These are phyloP conservation scores for Cyathus olla DNA, from an alignment of 1,284 basidiomycete species.

Conservation along the genomic window DNA sequence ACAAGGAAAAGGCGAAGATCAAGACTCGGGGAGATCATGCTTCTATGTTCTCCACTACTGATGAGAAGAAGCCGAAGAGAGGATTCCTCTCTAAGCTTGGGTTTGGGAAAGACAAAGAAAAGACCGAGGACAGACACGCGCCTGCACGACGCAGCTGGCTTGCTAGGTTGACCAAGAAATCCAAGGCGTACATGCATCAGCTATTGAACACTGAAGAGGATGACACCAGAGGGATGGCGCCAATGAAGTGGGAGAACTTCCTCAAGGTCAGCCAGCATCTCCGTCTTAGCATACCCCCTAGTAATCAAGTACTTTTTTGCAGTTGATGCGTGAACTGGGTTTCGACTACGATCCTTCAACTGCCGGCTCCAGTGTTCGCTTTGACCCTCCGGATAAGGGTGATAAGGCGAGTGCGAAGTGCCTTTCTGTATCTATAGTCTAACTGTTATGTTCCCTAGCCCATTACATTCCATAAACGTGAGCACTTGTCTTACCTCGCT, in stretches of 20 bases:
- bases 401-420: constrained; percentile 58
- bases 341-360: constrained; percentile 79
- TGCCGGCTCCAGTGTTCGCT: constrained; percentile 85
- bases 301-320: background rate
- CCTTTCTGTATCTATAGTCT: constrained; percentile 12
- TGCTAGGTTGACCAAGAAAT: constrained; percentile 67
- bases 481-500: constrained; percentile 31
- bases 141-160: constrained; percentile 63
- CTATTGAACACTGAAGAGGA: constrained; percentile 68
- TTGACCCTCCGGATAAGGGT: constrained; percentile 73
- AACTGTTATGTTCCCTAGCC: constrained; percentile 51
- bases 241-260: constrained; percentile 81
- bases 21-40: constrained; percentile 74
- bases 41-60: constrained; percentile 57
- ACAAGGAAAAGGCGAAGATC: constrained; percentile 66
- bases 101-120: constrained; percentile 38
- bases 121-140: constrained; percentile 41
- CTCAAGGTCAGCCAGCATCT: constrained; percentile 48
- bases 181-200: constrained; percentile 69
- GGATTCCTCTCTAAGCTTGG: constrained; percentile 64
- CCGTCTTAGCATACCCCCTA: too few species aligned
- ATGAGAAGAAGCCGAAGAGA: constrained; percentile 48
- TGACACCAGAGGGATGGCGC: constrained; percentile 62
- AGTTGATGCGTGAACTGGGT: constrained; percentile 85
- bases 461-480: constrained; percentile 83